These are phyloP conservation scores for Pichia ethanolica DNA, from an alignment of 805 yeast genomes.

Conservation along the genomic window DNA sequence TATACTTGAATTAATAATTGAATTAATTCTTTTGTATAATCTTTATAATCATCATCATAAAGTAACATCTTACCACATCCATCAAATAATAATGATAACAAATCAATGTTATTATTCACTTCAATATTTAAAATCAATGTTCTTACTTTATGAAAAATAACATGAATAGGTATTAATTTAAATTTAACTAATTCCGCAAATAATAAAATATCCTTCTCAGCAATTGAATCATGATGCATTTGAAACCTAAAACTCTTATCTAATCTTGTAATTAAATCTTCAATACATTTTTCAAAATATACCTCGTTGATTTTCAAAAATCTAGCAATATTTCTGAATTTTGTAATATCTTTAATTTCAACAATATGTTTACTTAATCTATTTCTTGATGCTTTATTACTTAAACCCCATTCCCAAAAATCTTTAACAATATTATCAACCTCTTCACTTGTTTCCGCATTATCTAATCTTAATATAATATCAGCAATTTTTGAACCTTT, in stretches of 20 bases:
- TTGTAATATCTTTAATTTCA: slow-evolving; percentile 39
- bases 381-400: slow-evolving; percentile 67
- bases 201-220: slow-evolving; percentile 51
- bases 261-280: slow-evolving; percentile 44
- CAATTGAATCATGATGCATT: slow-evolving; percentile 43
- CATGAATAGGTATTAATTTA: slow-evolving; percentile 60
- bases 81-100: slow-evolving; percentile 64
- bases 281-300: slow-evolving; percentile 42
- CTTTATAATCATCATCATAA: slow-evolving; percentile 46
- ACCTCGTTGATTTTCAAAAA: slow-evolving; percentile 57
- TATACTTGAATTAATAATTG: slow-evolving; percentile 43
- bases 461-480: slow-evolving; percentile 17
- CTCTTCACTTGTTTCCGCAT: slow-evolving; percentile 39
- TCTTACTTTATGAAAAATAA: slow-evolving; percentile 67
- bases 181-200: slow-evolving; percentile 74
- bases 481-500: slow-evolving; percentile 14
- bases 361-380: slow-evolving; percentile 51
- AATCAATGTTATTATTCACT: slow-evolving; percentile 56
- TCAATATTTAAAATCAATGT: slow-evolving; percentile 44
- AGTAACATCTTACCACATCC: slow-evolving; percentile 61
- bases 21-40: slow-evolving; percentile 58
- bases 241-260: slow-evolving; percentile 58
- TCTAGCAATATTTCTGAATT: slow-evolving; percentile 48
- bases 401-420: slow-evolving; percentile 44
- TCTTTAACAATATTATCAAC: slow-evolving; percentile 40